These are phyloP conservation scores for Niebla homalea DNA, from an alignment of 495 filamentous ascomycete species.

Conservation along the genomic window DNA sequence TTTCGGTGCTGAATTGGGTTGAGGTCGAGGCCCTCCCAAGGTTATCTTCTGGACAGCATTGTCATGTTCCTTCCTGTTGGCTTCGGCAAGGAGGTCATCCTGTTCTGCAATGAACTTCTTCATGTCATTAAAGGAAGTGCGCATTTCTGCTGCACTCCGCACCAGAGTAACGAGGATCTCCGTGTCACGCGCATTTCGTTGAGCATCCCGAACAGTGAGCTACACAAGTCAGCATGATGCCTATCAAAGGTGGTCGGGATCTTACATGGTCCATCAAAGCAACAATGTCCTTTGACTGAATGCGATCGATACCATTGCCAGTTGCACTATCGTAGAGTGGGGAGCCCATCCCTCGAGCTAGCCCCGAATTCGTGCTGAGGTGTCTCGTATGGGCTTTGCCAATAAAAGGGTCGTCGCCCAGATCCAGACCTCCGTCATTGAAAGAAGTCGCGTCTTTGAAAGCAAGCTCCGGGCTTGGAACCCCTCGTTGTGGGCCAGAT, in stretches of 20 bases:
- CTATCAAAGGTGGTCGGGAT: constrained; percentile 6
- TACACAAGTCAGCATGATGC: constrained; percentile 30
- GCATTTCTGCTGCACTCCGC: constrained; percentile 90
- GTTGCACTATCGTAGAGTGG: constrained; percentile 86
- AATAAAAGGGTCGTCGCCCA: constrained; percentile 44
- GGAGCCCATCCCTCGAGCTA: constrained; percentile 53
- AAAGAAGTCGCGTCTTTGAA: constrained; percentile 46
- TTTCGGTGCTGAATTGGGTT: constrained; percentile 32
- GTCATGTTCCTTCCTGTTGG: constrained; percentile 76
- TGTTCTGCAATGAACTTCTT: constrained; percentile 81
- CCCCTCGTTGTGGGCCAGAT: constrained; percentile 60
- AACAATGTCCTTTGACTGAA: constrained; percentile 94
- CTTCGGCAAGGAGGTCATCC: constrained; percentile 68
- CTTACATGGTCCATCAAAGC: constrained; percentile 93
- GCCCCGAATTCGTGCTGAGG: constrained; percentile 70
- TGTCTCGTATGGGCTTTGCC: constrained; percentile 46
- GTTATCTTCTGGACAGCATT: constrained; percentile 67
- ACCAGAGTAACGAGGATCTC: constrained; percentile 94
- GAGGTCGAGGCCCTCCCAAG: constrained; percentile 71
- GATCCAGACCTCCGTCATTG: constrained; percentile 42
- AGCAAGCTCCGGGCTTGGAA: constrained; percentile 45
- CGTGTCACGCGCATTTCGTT: constrained; percentile 91
- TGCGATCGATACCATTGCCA: constrained; percentile 77
- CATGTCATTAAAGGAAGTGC: constrained; percentile 92
- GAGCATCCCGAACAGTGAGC: constrained; percentile 92